phyloP scores from a whole-genome alignment of 1,139 yeast species.

The Yamadazyma songkhlaensis region DNA sequence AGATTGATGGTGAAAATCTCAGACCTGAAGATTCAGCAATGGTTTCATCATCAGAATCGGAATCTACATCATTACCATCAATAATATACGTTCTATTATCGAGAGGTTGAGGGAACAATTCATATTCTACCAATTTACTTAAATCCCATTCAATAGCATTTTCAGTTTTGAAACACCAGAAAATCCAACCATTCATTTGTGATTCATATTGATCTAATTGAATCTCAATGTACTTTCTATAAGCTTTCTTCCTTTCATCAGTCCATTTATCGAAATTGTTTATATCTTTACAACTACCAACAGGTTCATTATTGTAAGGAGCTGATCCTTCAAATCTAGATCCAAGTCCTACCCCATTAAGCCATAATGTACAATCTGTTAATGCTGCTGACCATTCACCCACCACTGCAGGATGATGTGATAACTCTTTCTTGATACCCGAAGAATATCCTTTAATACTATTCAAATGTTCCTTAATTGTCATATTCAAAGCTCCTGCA shows the following conservation, averaged over 20 bases:
- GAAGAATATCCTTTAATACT: constrained; percentile 65
- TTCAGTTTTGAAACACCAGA: constrained; percentile 97
- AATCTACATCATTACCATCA: constrained; percentile 34
- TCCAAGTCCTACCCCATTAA: constrained; percentile 88
- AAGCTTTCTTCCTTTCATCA: constrained; percentile 47
- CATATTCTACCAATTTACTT: constrained; percentile 45
- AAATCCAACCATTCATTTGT: constrained; percentile 73
- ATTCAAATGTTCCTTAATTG: constrained; percentile 57
- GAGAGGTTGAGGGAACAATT: constrained; percentile 62
- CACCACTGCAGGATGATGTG: constrained; percentile 68
- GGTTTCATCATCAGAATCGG: constrained; percentile 6
- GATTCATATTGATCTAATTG: constrained; percentile 83
- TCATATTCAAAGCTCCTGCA: constrained; percentile 51
- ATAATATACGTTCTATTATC: constrained; percentile 37
- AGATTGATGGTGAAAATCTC: not conserved
- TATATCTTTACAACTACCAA: constrained; percentile 66
- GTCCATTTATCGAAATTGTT: constrained; percentile 63
- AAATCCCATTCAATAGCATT: constrained; percentile 85
- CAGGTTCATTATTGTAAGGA: constrained; percentile 46
- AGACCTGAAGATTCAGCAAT: no score
- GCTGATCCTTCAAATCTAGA: constrained; percentile 70
- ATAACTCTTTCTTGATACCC: constrained; percentile 49
- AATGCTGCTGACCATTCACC: constrained; percentile 97
- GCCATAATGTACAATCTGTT: constrained; percentile 89
- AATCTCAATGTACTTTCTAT: constrained; percentile 78